phyloP scores from a whole-genome alignment of 2,329 filamentous ascomycete genomes.

The Capronia epimyces region DNA sequence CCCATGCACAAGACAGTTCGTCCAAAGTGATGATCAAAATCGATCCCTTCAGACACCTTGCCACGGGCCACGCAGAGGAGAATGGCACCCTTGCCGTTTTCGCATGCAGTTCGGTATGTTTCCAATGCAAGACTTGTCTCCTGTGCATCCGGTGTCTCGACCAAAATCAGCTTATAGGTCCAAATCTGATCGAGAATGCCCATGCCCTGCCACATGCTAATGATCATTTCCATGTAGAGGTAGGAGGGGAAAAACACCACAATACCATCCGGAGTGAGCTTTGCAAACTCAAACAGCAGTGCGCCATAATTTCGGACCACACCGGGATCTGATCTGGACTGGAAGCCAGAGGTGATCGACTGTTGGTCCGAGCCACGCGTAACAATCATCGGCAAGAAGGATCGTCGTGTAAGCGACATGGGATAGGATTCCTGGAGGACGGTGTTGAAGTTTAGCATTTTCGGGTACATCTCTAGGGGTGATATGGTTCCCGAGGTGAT shows the following conservation, averaged over 20 bases:
- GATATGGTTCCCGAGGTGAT: slow-evolving; percentile 98
- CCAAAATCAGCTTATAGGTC: slow-evolving; percentile 97
- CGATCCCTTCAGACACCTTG: slow-evolving; percentile 95
- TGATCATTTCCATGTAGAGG: slow-evolving; percentile 98
- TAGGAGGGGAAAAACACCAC: slow-evolving; percentile 99
- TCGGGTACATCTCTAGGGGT: slow-evolving; percentile 96
- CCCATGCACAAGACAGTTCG: slow-evolving; percentile 93
- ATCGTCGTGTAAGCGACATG: slow-evolving; percentile 89
- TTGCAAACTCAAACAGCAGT: slow-evolving; percentile 87
- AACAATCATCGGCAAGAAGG: slow-evolving; percentile 98
- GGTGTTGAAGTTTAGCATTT: slow-evolving; percentile 90
- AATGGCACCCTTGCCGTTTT: slow-evolving; percentile 90
- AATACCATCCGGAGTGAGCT: slow-evolving; percentile 91
- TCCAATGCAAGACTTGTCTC: slow-evolving; percentile 93
- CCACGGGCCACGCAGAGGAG: slow-evolving; percentile 92
- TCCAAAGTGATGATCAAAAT: slow-evolving; percentile 98
- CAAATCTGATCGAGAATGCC: slow-evolving; percentile 94
- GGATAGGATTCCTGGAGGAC: slow-evolving; percentile 95
- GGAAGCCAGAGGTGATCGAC: slow-evolving; percentile 86
- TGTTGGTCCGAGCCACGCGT: slow-evolving; percentile 92
- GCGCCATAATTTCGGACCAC: slow-evolving; percentile 97
- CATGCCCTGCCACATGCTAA: slow-evolving; percentile 99
- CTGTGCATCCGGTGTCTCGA: slow-evolving; percentile 95
- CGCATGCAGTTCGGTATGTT: slow-evolving; percentile 95
- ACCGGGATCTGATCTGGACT: slow-evolving; percentile 89